Conservation (phyloP, 805 yeast species). For the Yamadazyma laniorum region DNA sequence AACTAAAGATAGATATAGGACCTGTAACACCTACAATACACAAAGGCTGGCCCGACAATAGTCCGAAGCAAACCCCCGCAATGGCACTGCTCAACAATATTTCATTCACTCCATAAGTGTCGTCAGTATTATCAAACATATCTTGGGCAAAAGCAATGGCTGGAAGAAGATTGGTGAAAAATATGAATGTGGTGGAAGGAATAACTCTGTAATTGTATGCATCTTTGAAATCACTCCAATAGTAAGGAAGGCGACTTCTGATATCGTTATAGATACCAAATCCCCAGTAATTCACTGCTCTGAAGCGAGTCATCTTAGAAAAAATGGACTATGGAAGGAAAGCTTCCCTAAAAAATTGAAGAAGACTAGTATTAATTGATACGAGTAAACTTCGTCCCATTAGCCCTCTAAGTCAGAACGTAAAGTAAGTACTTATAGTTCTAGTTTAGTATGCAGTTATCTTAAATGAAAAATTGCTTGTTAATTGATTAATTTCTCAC, state of each 20-base stretch:
- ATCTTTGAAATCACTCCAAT: constrained; percentile 76
- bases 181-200: constrained; percentile 79
- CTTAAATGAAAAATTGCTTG: no score
- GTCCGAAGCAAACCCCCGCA: constrained; percentile 87
- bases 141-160: constrained; percentile 97
- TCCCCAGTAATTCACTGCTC: constrained; percentile 27
- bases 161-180: constrained; percentile 86
- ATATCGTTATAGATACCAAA: constrained; percentile 57
- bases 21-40: constrained; percentile 98
- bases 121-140: constrained; percentile 88
- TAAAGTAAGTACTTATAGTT: no score
- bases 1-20: constrained; percentile 88
- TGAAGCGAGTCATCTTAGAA: constrained; percentile 9
- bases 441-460: no score
- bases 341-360: no score
- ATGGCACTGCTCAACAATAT: constrained; percentile 79
- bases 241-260: constrained; percentile 57
- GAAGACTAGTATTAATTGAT: no score
- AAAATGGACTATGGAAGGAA: no score
- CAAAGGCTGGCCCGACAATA: constrained; percentile 85
- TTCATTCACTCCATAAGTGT: constrained; percentile 90
- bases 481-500: no score
- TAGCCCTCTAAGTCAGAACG: no score
- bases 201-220: constrained; percentile 82
- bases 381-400: no score